A percentile compares a stretch with the other conserved stretches of the same genome.
Conservation (phyloP, 345 rosid genomes). For the Melaleuca alternifolia region DNA sequence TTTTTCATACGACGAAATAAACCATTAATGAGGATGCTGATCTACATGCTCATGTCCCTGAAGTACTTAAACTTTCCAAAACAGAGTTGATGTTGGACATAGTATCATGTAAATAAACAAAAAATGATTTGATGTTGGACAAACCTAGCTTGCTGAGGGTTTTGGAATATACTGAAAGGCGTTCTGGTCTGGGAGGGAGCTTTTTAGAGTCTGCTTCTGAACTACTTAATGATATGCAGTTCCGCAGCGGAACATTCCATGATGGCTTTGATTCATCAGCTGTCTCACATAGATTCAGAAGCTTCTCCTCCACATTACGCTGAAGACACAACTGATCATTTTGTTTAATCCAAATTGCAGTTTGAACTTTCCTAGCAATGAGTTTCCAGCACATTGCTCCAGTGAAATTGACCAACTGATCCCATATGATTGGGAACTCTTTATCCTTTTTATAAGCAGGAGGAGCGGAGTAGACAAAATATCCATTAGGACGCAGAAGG, state of each 20-base stretch:
- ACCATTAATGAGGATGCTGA: neutral
- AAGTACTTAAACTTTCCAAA: neutral
- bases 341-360: slow-evolving; percentile 89
- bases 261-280: slow-evolving; percentile 49
- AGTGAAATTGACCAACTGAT: slow-evolving; percentile 57
- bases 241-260: slow-evolving; percentile 63
- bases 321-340: slow-evolving; percentile 48
- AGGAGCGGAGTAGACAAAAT: slow-evolving; percentile 90
- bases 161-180: slow-evolving; percentile 49
- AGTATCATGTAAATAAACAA: neutral
- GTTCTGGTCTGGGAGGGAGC: slow-evolving; percentile 57
- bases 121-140: neutral
- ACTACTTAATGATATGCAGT: slow-evolving; percentile 41
- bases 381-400: slow-evolving; percentile 96
- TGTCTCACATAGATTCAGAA: slow-evolving; percentile 46
- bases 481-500: slow-evolving; percentile 68
- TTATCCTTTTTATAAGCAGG: slow-evolving; percentile 82
- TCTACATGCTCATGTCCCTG: neutral
- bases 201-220: slow-evolving; percentile 17
- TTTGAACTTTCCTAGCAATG: slow-evolving; percentile 67
- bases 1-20: neutral
- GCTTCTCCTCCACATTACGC: slow-evolving; percentile 49
- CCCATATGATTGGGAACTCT: slow-evolving; percentile 80
- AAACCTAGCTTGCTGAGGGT: slow-evolving; percentile 54
- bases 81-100: neutral